Conservation (phyloP, 257 asterid species). For the Rehmannia glutinosa region DNA sequence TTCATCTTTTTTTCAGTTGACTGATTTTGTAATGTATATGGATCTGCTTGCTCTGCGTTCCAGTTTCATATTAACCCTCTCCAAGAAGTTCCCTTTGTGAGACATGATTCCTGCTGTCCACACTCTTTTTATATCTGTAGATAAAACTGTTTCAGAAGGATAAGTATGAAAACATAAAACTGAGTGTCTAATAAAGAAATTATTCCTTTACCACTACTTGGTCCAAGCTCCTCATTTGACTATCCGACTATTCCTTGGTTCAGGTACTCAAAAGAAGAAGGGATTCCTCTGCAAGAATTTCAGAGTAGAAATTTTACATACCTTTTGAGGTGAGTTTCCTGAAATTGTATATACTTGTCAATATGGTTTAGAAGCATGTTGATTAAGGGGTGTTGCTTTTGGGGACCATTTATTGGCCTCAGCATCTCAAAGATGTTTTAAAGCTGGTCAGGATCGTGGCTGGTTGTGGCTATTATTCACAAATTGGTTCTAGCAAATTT, state of each 20-base stretch:
- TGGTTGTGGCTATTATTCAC: neutral
- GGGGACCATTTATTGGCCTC: neutral
- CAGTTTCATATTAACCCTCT: no score
- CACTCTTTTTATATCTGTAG: no score
- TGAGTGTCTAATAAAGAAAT: no score
- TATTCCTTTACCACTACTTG: neutral
- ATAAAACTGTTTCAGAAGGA: no score
- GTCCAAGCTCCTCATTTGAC: conserved; percentile 1
- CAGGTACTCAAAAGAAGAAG: conserved; percentile 97
- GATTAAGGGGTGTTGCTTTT: neutral
- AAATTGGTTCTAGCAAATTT: neutral
- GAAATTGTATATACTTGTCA: neutral
- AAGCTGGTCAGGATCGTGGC: neutral
- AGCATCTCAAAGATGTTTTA: neutral
- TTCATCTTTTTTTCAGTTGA: no score
- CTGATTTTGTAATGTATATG: no score
- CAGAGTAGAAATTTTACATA: conserved; percentile 62
- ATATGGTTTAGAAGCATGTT: neutral
- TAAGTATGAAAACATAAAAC: no score
- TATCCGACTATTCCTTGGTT: conserved; percentile 7
- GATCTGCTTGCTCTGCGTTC: no score
- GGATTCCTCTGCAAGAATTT: conserved; percentile 49
- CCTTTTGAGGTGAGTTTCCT: conserved; percentile 63
- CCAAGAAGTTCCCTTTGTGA: no score
- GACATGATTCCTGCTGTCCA: no score